Percentiles rank a stretch among this genome's conserved stretches.
Evolutionary conservation across 768 basidiomycete species (phyloP).

Genomic region (Hygrocybe coccinea): DNA sequence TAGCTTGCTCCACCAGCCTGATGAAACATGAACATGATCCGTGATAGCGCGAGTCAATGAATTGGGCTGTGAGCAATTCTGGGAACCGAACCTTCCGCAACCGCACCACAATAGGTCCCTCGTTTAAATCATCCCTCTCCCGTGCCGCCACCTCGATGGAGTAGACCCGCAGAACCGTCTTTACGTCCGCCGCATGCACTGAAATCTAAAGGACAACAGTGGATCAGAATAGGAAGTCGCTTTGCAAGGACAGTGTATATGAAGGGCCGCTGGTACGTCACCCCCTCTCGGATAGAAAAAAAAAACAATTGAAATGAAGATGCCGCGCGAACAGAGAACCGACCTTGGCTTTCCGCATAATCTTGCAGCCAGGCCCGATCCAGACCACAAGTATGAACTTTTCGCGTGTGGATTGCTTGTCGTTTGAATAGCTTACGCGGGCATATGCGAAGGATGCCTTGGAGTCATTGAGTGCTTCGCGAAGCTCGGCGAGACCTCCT

Average conservation of each 20-base stretch:
- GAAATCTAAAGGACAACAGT: constrained; percentile 59
- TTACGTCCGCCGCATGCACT: constrained; percentile 87
- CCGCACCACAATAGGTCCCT: constrained; percentile 77
- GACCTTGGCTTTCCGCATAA: constrained; percentile 91
- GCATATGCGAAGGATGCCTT: constrained; percentile 83
- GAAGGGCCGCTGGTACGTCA: no score
- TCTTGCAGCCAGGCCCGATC: constrained; percentile 78
- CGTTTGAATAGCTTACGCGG: constrained; percentile 79
- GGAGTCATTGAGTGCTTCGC: constrained; percentile 60
- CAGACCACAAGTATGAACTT: constrained; percentile 84
- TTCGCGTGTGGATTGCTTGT: constrained; percentile 81
- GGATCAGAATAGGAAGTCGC: constrained; percentile 23
- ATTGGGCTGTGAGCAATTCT: not conserved
- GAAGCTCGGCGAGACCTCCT: constrained; percentile 75
- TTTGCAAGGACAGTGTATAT: no score
- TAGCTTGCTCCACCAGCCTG: constrained; percentile 88
- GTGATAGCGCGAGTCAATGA: constrained; percentile 4
- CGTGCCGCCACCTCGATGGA: constrained; percentile 86
- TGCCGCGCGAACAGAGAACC: constrained; percentile 19
- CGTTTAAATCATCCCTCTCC: constrained; percentile 78
- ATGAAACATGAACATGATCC: not conserved
- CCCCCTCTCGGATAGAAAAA: not conserved
- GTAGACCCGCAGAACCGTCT: constrained; percentile 67
- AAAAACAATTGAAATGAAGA: not conserved
- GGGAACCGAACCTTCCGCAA: constrained; percentile 65